phyloP scores from a whole-genome alignment of 495 filamentous ascomycete species.

The Trichocladium uniseriatum region DNA sequence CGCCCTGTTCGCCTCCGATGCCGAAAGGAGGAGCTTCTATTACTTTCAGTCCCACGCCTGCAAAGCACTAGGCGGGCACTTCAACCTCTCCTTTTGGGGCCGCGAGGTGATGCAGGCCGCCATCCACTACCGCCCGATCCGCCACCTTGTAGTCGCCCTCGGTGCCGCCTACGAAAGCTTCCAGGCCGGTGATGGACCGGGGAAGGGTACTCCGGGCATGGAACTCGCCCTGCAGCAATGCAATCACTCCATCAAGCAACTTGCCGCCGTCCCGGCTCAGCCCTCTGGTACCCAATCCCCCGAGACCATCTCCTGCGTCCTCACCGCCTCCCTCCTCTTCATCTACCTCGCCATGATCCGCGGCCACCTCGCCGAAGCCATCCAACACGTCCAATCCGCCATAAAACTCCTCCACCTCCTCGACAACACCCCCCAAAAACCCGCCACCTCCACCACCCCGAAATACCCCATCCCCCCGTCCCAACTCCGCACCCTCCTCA shows the following conservation, averaged over 20 bases:
- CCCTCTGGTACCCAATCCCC: background rate
- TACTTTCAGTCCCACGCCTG: conserved; percentile 13
- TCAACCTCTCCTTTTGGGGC: conserved; percentile 15
- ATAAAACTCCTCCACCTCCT: conserved; percentile 12
- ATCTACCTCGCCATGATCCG: conserved; percentile 15
- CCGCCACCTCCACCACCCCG: background rate
- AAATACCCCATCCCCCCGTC: conserved; percentile 9
- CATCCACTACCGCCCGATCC: conserved; percentile 14
- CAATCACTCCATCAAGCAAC: conserved; percentile 11
- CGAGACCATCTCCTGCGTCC: conserved; percentile 6
- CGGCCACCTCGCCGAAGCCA: conserved; percentile 10
- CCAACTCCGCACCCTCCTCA: conserved; percentile 7
- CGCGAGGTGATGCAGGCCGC: conserved; percentile 18
- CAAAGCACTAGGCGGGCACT: conserved; percentile 11
- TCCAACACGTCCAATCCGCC: conserved; percentile 14
- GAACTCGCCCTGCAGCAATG: conserved; percentile 13
- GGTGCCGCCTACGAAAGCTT: conserved; percentile 15
- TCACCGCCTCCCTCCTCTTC: conserved; percentile 17
- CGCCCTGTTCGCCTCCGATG: conserved; percentile 9
- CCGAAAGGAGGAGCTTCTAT: conserved; percentile 15
- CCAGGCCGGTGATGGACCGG: background rate
- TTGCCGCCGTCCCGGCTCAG: background rate
- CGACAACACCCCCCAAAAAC: background rate
- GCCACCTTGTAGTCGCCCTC: conserved; percentile 17
- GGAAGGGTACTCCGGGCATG: background rate